Conservation (phyloP, 371 early-diverging fungal species). For the Blastocladiella emersonii region DNA sequence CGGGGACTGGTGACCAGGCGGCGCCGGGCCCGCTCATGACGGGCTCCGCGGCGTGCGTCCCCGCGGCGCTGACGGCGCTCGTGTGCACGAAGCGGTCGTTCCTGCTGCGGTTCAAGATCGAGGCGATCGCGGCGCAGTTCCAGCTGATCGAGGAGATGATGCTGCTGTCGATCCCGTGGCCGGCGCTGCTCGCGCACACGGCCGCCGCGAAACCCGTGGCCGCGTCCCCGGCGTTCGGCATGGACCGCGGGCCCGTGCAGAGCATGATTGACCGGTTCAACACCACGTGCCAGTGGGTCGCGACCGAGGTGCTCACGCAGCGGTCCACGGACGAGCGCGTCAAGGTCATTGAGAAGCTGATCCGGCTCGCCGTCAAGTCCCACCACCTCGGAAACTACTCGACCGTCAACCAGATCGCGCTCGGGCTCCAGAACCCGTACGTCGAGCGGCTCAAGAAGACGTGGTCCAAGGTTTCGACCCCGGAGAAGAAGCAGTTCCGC, state of each 20-base stretch:
- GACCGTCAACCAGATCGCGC: conserved; percentile 41
- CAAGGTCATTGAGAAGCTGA: conserved; percentile 16
- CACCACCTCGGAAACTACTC: conserved; percentile 30
- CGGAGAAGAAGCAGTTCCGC: conserved; percentile 34
- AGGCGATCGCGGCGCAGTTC: conserved; percentile 13
- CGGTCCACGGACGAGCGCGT: conserved; percentile 14
- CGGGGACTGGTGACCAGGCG: not conserved
- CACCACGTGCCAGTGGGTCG: conserved; percentile 17
- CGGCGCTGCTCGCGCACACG: conserved; percentile 10
- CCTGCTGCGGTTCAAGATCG: conserved; percentile 11
- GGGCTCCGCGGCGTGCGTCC: not conserved
- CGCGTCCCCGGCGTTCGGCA: not conserved
- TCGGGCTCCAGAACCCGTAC: conserved; percentile 44
- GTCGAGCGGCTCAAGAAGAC: conserved; percentile 43
- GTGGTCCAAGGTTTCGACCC: conserved; percentile 36
- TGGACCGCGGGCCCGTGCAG: not conserved
- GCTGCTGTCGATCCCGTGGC: conserved; percentile 9
- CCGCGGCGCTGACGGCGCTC: not conserved
- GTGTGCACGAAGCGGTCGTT: conserved; percentile 7
- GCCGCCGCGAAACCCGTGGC: conserved; percentile 1
- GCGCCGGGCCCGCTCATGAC: not conserved
- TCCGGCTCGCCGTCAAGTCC: conserved; percentile 9
- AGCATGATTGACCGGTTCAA: conserved; percentile 5
- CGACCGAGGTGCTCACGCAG: conserved; percentile 20
- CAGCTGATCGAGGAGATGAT: conserved; percentile 11